phyloP scores from a whole-genome alignment of 495 filamentous ascomycete species.

The Aspergillus sclerotioniger region DNA sequence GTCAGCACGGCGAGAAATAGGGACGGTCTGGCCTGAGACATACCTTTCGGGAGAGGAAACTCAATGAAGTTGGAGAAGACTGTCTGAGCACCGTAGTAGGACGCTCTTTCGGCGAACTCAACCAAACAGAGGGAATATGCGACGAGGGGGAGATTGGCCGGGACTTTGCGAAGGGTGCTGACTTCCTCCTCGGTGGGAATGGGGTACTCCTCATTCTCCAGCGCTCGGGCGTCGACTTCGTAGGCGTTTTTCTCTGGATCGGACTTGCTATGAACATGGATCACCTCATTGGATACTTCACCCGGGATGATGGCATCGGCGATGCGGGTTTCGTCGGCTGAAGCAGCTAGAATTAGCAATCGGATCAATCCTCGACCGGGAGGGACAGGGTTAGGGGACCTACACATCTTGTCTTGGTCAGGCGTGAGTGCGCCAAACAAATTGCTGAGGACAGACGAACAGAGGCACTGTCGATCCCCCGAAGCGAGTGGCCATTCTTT shows the following conservation, averaged over 20 bases:
- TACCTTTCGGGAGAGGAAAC: constrained; percentile 47
- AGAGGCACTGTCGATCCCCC: background rate
- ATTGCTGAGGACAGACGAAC: background rate
- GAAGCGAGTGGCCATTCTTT: background rate
- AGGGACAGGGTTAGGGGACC: background rate
- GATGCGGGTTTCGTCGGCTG: background rate
- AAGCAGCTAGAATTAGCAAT: background rate
- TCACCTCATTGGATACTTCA: background rate
- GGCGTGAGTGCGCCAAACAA: background rate
- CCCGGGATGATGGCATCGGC: background rate
- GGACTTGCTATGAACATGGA: background rate
- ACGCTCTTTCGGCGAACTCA: constrained; percentile 59
- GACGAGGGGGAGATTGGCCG: constrained; percentile 46
- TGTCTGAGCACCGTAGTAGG: constrained; percentile 54
- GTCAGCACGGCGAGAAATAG: background rate
- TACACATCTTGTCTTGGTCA: background rate
- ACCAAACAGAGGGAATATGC: constrained; percentile 56
- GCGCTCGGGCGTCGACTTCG: constrained; percentile 2
- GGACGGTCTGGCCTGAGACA: background rate
- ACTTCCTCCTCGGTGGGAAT: constrained; percentile 59
- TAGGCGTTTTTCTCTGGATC: constrained; percentile 11
- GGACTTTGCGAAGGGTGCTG: constrained; percentile 53
- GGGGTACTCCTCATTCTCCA: constrained; percentile 35
- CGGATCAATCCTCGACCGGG: background rate
- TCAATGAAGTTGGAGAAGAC: constrained; percentile 62